Conservation (phyloP, 2,329 filamentous ascomycete species). For the Aureobasidium sp. region DNA sequence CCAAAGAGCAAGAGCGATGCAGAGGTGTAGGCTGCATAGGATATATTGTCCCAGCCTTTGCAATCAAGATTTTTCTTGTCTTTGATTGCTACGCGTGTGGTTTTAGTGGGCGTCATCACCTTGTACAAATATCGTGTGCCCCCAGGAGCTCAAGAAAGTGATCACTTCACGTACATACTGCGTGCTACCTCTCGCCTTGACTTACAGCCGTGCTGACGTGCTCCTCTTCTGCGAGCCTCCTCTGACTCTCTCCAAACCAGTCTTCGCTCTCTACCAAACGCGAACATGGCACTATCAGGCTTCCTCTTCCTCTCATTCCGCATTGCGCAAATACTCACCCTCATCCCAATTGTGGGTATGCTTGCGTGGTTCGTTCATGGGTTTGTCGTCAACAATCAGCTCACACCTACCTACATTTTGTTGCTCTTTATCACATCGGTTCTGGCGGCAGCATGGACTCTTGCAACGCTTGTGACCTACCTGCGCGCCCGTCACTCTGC, state of each 20-base stretch:
- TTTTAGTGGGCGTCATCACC: slow-evolving; percentile 1
- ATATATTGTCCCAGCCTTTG: slow-evolving; percentile 33
- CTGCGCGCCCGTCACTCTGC: slow-evolving; percentile 52
- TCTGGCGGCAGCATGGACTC: slow-evolving; percentile 53
- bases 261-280: background rate
- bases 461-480: slow-evolving; percentile 55
- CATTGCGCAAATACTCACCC: slow-evolving; percentile 52
- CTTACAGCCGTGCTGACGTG: background rate
- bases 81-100: background rate
- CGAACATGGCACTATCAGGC: slow-evolving; percentile 43
- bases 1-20: slow-evolving; percentile 2
- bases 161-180: background rate
- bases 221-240: background rate
- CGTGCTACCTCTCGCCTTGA: slow-evolving; percentile 4
- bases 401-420: slow-evolving; percentile 55
- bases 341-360: slow-evolving; percentile 59
- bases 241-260: background rate
- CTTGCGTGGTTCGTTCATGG: slow-evolving; percentile 56
- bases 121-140: slow-evolving; percentile 10
- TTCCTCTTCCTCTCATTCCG: slow-evolving; percentile 57
- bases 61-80: slow-evolving; percentile 24
- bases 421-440: slow-evolving; percentile 59
- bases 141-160: background rate
- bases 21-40: slow-evolving; percentile 16
- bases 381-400: slow-evolving; percentile 48